Conservation (phyloP, 2,329 filamentous ascomycete species). For the Colletotrichum liaoningense region DNA sequence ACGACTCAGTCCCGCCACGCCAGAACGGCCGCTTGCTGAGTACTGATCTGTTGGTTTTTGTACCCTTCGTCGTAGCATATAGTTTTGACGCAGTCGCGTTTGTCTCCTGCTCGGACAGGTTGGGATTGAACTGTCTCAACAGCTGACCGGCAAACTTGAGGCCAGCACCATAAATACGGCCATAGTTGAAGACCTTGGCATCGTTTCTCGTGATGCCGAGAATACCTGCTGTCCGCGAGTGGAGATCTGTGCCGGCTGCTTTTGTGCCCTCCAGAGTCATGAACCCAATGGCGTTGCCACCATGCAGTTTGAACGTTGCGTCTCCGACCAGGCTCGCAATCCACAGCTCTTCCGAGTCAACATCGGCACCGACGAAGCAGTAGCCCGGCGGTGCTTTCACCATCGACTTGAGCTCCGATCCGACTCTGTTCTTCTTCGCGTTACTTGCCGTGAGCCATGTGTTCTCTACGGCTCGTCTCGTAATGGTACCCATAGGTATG, state of each 20-base stretch:
- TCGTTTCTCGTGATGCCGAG: slow-evolving; percentile 94
- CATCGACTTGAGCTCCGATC: slow-evolving; percentile 98
- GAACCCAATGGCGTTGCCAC: slow-evolving; percentile 96
- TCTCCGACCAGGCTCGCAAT: slow-evolving; percentile 96
- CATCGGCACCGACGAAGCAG: slow-evolving; percentile 94
- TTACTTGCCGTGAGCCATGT: slow-evolving; percentile 99
- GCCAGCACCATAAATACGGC: slow-evolving; percentile 97
- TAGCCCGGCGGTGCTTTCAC: slow-evolving; percentile 91
- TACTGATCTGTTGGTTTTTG: slow-evolving; percentile 80
- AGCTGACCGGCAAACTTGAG: slow-evolving; percentile 92
- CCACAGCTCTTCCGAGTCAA: slow-evolving; percentile 98
- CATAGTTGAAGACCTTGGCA: slow-evolving; percentile 98
- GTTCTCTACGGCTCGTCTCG: slow-evolving; percentile 92
- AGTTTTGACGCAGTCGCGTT: slow-evolving; percentile 80
- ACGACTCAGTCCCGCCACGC: slow-evolving; percentile 95
- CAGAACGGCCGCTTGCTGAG: slow-evolving; percentile 85
- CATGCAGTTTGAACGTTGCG: slow-evolving; percentile 93
- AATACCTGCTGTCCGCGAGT: slow-evolving; percentile 92
- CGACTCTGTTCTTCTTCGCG: slow-evolving; percentile 94
- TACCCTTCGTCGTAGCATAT: slow-evolving; percentile 91
- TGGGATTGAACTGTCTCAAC: slow-evolving; percentile 92
- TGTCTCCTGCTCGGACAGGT: slow-evolving; percentile 83
- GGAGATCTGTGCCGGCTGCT: slow-evolving; percentile 90
- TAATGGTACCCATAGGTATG: slow-evolving; percentile 98
- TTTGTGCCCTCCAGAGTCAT: slow-evolving; percentile 99